phyloP scores from a whole-genome alignment of 495 filamentous ascomycete genomes.

The Chlorociboria aeruginascens region DNA sequence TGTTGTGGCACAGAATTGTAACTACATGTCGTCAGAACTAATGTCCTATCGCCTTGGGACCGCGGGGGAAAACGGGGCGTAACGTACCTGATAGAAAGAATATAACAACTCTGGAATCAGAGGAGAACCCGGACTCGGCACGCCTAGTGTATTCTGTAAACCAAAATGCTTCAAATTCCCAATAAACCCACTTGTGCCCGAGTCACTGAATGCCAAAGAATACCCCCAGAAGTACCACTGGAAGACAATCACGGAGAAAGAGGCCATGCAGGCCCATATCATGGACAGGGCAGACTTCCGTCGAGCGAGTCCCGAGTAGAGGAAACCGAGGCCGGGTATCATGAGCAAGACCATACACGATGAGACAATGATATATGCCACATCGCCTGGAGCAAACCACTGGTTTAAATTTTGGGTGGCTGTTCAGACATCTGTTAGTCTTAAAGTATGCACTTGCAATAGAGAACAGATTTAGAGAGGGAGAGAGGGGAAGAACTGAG shows the following conservation, averaged over 20 bases:
- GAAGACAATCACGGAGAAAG: constrained; percentile 78
- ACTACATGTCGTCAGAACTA: background rate
- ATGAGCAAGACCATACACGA: constrained; percentile 94
- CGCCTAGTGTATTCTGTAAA: constrained; percentile 63
- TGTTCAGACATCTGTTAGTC: constrained; percentile 2
- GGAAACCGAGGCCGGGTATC: constrained; percentile 63
- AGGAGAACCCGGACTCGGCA: constrained; percentile 68
- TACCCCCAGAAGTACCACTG: constrained; percentile 99
- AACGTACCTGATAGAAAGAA: constrained; percentile 64
- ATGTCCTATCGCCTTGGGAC: constrained; percentile 5
- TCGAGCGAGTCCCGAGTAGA: constrained; percentile 92
- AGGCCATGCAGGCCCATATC: constrained; percentile 89
- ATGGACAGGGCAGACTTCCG: constrained; percentile 90
- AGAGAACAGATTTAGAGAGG: background rate
- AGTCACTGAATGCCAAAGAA: constrained; percentile 78
- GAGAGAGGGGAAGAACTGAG: background rate
- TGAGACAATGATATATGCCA: constrained; percentile 81
- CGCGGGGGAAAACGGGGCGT: background rate
- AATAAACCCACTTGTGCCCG: constrained; percentile 72
- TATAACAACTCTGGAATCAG: constrained; percentile 85
- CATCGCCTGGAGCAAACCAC: constrained; percentile 54
- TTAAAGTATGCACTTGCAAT: constrained; percentile 38
- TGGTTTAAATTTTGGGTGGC: constrained; percentile 51
- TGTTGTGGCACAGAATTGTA: constrained; percentile 84
- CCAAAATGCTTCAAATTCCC: constrained; percentile 82